These are phyloP conservation scores for Mortierella sp. DNA, from an alignment of 371 early-diverging fungal genomes.

Conservation along the genomic window DNA sequence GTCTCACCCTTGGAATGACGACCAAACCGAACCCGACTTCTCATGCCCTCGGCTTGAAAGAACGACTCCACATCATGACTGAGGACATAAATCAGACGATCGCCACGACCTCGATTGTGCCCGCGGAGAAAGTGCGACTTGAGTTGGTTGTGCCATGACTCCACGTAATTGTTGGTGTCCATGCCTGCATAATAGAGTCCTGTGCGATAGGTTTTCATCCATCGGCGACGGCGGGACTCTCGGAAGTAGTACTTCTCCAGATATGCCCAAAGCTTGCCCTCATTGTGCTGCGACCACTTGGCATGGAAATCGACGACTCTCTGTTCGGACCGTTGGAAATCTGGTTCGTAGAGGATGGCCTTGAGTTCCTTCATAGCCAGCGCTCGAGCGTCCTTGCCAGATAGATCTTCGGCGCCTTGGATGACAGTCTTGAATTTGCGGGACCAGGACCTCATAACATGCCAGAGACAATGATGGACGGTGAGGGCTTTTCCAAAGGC, in stretches of 20 bases:
- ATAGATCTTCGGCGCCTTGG: no score
- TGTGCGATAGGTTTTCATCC: constrained; percentile 6
- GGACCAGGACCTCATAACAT: neutral
- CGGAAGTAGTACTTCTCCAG: neutral
- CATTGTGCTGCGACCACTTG: no score
- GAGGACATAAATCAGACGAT: constrained; percentile 10
- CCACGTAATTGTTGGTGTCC: constrained; percentile 39
- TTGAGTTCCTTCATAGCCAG: neutral
- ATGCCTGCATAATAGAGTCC: constrained; percentile 15
- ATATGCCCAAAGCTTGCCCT: neutral
- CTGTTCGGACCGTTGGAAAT: neutral
- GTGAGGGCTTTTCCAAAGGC: neutral
- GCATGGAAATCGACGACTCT: neutral
- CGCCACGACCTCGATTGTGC: neutral
- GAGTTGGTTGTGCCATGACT: constrained; percentile 35
- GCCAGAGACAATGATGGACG: constrained; percentile 1
- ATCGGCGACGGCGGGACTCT: neutral
- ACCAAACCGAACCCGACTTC: no score
- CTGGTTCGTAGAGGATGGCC: neutral
- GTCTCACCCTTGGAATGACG: no score
- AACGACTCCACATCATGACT: no score
- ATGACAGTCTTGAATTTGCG: neutral
- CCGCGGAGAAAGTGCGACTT: constrained; percentile 13
- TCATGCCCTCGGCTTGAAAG: no score
- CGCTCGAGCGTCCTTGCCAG: neutral